These are phyloP conservation scores for Ormosia emarginata DNA, from an alignment of 306 rosid species.

Conservation along the genomic window DNA sequence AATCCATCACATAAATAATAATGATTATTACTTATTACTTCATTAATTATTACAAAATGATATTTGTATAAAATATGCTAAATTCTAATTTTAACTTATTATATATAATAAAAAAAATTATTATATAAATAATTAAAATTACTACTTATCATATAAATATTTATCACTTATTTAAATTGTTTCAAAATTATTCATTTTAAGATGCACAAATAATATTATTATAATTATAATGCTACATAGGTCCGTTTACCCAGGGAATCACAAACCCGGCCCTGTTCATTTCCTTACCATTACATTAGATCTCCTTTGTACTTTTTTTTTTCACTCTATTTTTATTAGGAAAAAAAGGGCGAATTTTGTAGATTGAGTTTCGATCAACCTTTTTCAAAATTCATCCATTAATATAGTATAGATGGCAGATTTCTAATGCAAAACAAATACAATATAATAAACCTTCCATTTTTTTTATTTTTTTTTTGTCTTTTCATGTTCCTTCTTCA, in stretches of 20 bases:
- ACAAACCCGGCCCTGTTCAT: neutral
- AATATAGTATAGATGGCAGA: too few species aligned
- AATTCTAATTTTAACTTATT: too few species aligned
- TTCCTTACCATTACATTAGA: neutral
- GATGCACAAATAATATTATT: too few species aligned
- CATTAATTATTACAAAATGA: too few species aligned
- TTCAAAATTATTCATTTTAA: too few species aligned
- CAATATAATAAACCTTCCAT: neutral
- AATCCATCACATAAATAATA: too few species aligned
- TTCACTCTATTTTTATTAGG: neutral
- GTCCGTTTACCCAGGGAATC: neutral
- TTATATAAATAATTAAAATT: too few species aligned
- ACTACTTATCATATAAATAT: too few species aligned
- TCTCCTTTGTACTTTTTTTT: neutral
- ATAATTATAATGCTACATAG: neutral
- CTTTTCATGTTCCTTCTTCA: neutral
- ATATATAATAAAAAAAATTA: too few species aligned
- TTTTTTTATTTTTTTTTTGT: neutral
- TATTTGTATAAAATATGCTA: too few species aligned
- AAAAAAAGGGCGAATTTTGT: neutral
- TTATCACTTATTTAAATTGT: too few species aligned
- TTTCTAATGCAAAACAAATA: neutral
- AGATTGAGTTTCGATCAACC: neutral
- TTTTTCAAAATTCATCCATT: neutral
- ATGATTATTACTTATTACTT: too few species aligned